phyloP scores from a whole-genome alignment of 2,329 filamentous ascomycete genomes.

The Pseudocercospora fuligena region DNA sequence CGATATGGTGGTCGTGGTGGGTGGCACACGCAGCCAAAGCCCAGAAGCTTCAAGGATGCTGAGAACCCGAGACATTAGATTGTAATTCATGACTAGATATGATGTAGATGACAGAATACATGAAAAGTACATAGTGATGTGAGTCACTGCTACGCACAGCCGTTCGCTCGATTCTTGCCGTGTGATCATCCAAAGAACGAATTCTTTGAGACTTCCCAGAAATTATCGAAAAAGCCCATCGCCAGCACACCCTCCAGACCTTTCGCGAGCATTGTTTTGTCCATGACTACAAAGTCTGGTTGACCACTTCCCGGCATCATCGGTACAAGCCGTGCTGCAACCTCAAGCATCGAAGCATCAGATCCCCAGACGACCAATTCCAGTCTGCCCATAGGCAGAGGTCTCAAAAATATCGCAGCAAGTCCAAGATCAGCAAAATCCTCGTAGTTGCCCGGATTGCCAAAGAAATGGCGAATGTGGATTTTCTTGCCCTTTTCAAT shows the following conservation, averaged over 20 bases:
- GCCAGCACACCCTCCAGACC: constrained; percentile 58
- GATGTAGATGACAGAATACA: constrained; percentile 7
- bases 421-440: constrained; percentile 39
- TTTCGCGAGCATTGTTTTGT: constrained; percentile 53
- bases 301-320: constrained; percentile 62
- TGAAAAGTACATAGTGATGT: background rate
- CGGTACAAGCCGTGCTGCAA: constrained; percentile 59
- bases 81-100: background rate
- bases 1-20: constrained; percentile 27
- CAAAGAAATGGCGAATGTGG: constrained; percentile 17
- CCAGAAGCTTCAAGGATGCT: constrained; percentile 20
- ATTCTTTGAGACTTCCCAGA: constrained; percentile 57
- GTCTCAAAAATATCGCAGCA: constrained; percentile 58
- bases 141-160: background rate
- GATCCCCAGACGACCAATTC: constrained; percentile 63
- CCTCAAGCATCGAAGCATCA: constrained; percentile 52
- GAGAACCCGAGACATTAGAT: constrained; percentile 3
- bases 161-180: constrained; percentile 13
- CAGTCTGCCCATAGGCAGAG: constrained; percentile 52
- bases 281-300: constrained; percentile 61
- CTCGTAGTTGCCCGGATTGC: constrained; percentile 6
- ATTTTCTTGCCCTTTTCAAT: constrained; percentile 19
- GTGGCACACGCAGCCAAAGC: constrained; percentile 22
- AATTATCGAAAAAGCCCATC: constrained; percentile 60
- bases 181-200: constrained; percentile 46